phyloP scores from a whole-genome alignment of 257 asterid species.

The Petrea volubilis region DNA sequence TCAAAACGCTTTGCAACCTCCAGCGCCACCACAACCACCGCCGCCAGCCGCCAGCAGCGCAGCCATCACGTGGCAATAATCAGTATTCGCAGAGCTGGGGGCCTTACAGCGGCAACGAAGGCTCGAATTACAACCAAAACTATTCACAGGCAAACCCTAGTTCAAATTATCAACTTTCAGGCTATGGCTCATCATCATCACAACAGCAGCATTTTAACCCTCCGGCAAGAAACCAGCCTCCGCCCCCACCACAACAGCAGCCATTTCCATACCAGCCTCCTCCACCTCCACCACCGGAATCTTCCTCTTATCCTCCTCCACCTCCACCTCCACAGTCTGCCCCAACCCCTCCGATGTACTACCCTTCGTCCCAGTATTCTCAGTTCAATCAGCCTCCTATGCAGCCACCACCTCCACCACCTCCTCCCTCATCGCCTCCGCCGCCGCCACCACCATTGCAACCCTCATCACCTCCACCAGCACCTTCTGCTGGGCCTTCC shows the following conservation, averaged over 20 bases:
- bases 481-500: conserved; percentile 46
- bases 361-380: conserved; percentile 46
- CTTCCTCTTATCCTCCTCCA: conserved; percentile 67
- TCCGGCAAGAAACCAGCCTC: conserved; percentile 43
- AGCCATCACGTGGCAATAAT: conserved; percentile 38
- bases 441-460: conserved; percentile 74
- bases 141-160: conserved; percentile 53
- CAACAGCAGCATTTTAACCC: conserved; percentile 54
- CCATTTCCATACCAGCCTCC: conserved; percentile 63
- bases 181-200: conserved; percentile 41
- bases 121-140: conserved; percentile 42
- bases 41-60: conserved; percentile 35
- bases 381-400: conserved; percentile 48
- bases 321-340: conserved; percentile 56
- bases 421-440: conserved; percentile 69
- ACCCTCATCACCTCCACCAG: conserved; percentile 67
- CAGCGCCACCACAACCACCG: conserved; percentile 43
- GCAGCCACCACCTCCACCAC: conserved; percentile 51
- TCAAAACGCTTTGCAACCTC: conserved; percentile 54
- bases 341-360: conserved; percentile 51
- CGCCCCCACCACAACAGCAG: conserved; percentile 56
- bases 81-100: conserved; percentile 51
- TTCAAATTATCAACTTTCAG: conserved; percentile 43
- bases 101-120: conserved; percentile 38
- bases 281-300: conserved; percentile 71